Conservation (phyloP, 306 rosid genomes). For the Pterocarpus santalinus region DNA sequence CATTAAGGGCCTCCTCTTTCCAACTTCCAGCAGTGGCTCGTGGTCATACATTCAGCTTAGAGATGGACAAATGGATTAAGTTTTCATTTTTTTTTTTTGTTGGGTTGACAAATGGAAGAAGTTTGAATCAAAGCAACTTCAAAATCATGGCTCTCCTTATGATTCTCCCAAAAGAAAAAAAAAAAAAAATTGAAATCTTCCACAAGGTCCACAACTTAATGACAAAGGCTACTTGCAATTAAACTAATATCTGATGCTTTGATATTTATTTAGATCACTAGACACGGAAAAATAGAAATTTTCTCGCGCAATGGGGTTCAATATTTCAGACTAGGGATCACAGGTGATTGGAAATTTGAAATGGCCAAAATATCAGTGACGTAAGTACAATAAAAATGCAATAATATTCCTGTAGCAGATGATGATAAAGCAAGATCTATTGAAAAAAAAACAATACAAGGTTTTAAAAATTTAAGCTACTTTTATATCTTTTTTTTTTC, state of each 20-base stretch:
- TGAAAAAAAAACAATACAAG: not conserved
- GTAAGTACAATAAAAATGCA: not conserved
- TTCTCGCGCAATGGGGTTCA: not conserved
- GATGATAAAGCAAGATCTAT: not conserved
- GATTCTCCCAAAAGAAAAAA: not conserved
- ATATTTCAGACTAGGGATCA: not conserved
- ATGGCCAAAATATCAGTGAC: too few species aligned
- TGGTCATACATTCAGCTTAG: not conserved
- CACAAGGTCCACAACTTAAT: not conserved
- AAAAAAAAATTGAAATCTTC: not conserved
- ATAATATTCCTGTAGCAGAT: not conserved
- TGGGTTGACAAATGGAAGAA: too few species aligned
- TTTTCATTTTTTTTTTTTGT: too few species aligned
- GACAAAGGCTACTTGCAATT: not conserved
- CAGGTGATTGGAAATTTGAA: not conserved
- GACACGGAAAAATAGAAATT: not conserved
- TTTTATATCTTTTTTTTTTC: not conserved
- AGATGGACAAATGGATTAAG: too few species aligned
- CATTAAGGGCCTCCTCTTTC: too few species aligned
- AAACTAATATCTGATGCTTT: not conserved
- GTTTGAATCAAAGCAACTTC: not conserved
- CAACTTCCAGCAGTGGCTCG: not conserved
- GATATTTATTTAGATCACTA: not conserved
- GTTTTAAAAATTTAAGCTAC: not conserved
- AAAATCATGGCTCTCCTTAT: not conserved